These are phyloP conservation scores for Plasmodium sp. DNA, from an alignment of 169 alveolate genomes.

Conservation along the genomic window DNA sequence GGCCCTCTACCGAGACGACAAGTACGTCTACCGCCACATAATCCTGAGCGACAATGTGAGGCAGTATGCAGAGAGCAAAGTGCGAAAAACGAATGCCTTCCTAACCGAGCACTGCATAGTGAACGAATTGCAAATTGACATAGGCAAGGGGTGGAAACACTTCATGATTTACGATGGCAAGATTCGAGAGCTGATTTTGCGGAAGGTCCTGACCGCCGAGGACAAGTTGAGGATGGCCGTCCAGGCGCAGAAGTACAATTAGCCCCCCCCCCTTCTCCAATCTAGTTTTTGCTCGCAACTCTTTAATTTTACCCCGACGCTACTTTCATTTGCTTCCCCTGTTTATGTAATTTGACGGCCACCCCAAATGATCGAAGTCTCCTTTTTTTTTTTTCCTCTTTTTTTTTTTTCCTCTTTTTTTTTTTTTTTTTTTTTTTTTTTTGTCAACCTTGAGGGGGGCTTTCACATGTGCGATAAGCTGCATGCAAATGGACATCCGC, in stretches of 20 bases:
- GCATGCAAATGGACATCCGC: not conserved
- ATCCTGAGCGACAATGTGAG: slow-evolving; percentile 87
- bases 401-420: not conserved
- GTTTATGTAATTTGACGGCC: not conserved
- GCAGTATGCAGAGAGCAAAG: slow-evolving; percentile 86
- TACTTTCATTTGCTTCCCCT: not conserved
- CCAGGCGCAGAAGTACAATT: slow-evolving; percentile 20
- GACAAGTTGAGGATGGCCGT: slow-evolving; percentile 73
- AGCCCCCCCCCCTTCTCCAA: not conserved
- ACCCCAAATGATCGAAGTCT: not conserved
- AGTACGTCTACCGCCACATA: slow-evolving; percentile 87
- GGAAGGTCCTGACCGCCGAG: slow-evolving; percentile 78
- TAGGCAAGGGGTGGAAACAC: slow-evolving; percentile 91
- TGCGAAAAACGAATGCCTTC: slow-evolving; percentile 81
- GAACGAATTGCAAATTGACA: slow-evolving; percentile 84
- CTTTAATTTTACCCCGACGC: not conserved
- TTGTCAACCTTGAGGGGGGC: not conserved
- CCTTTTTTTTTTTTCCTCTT: not conserved
- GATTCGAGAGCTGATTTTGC: slow-evolving; percentile 86
- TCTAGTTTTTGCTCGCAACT: not conserved
- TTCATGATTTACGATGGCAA: slow-evolving; percentile 87
- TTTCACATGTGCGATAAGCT: not conserved
- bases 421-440: not conserved
- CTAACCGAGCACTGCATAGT: slow-evolving; percentile 87
- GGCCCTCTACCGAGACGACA: slow-evolving; percentile 87